Evolutionary conservation across 208 protist species (phyloP), one percentile per base, ranked within the genome.

Genomic region (Leishmania aethiopica): DNA sequence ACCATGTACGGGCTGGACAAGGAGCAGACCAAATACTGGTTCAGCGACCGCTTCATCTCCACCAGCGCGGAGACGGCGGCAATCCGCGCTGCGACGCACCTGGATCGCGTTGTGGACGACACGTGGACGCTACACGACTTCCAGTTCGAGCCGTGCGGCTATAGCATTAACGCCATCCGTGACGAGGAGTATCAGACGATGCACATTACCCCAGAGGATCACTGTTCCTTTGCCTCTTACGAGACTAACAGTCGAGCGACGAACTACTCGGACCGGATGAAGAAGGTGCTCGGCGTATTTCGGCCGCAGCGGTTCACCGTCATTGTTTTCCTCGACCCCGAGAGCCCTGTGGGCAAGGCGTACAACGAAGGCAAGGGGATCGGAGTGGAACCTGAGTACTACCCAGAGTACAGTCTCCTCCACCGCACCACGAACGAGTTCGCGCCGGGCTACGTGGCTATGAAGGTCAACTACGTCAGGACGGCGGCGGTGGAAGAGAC

Each of bases 61-160:
- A 96, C 89, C 49, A 89, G 80, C 78, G 82, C 75, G 13, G 90
- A 93, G 81, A 98, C 94, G 42, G 91, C 89, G 1, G 87, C 83
- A 13, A 96, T 98, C 49, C 91, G 94, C 28, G 28, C 70, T 7
- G 86, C 84, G 11, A 97, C 93, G n/a, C 83, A 90, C 51, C 88
- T 98, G 13, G 86, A 92, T 71, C 64, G 75, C 7, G 89, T 99
- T 6, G 82, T 96, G 35, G 94, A 96, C 62, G 91, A 88, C 71
- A 86, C 84, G 7, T 97, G 94, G 94, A 82, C 75, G 28, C 78
- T 99, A 80, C 95, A 99, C 80, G 94, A 96, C 75, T 87, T 98
- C 51, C 88, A 97, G 77, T 99, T 98, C 85, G 94, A 97, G 73
- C 98, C 98, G 19, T 99, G 98, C 84, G 98, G 98, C 62, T 99